Evolutionary conservation across 1,284 basidiomycete genomes (phyloP), one percentile per base, ranked within the genome.

Genomic region (Cyathus olla): DNA sequence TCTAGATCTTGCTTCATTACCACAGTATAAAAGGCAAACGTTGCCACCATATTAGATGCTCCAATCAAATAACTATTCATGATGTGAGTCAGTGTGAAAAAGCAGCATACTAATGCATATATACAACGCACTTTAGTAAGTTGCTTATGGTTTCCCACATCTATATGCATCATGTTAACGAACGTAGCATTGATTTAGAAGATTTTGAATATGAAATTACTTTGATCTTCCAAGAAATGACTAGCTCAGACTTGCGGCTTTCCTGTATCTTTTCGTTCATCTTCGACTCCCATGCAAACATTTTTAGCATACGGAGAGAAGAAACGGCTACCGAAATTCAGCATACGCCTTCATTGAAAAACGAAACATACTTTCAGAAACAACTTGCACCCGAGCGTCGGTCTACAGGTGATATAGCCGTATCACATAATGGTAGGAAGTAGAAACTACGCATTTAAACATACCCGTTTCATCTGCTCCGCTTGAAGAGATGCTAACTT

Each of bases 281-380:
- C 63, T 85, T 83, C 17, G 8, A 6, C 31, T 35, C 31, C 31
- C 31, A 35, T 13, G 31, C 31, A 35, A 35, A 35, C 31, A 35
- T 73, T 75, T 65, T 91, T 89, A 91, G 76, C 84, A 90, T 90
- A 22, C 89, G 80, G n/a, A 87, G 65, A 3, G 86, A 79, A 60
- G 75, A 83, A 73, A 85, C 72, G 5, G 77, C 83, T 85, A 31
- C 15, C 19, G 15, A 15, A 37, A 10, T 8, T 35, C 31, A 35
- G 13, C 31, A 6, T 8, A 6, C 31, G 13, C 13, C 31, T 35
- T 13, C 39, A 9, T 17, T 35, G n/a, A 60, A 9, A 27, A 13
- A 44, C n/a, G 11, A 21, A 13, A 62, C 78, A 56, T 65, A 82
- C 83, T 77, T 71, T 89, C 87, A 1, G 85, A 83, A 49, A 87